Conservation (phyloP, 139 green algal genomes). For the Tetradesmus lagerheimii region DNA sequence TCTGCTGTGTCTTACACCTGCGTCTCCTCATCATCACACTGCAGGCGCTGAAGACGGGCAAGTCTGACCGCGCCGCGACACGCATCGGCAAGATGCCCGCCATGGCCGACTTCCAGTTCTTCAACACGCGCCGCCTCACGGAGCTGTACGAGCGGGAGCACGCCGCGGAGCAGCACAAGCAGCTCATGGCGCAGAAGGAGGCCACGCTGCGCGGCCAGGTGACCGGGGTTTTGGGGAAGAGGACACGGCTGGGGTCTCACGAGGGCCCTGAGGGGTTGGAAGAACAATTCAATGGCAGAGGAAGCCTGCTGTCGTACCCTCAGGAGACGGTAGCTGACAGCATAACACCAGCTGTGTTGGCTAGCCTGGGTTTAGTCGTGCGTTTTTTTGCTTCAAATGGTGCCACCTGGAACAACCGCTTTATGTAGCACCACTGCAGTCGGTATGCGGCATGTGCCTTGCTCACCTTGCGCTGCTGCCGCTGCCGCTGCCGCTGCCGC, state of each 20-base stretch:
- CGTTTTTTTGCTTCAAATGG: too few relatives aligned
- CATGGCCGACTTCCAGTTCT: slow-evolving; percentile 99
- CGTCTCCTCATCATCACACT: neutral
- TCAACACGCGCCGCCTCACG: slow-evolving; percentile 78
- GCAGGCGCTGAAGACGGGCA: slow-evolving; percentile 57
- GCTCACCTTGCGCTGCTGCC: neutral
- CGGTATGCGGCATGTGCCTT: neutral
- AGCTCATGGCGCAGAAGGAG: slow-evolving; percentile 70
- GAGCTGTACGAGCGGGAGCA: slow-evolving; percentile 96
- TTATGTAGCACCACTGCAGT: too few relatives aligned
- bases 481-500: neutral
- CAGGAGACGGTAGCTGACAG: too few relatives aligned
- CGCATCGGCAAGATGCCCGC: slow-evolving; percentile 93
- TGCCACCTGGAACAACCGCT: too few relatives aligned
- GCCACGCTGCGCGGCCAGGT: slow-evolving; percentile 50
- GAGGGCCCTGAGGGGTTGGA: too few relatives aligned
- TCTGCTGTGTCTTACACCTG: neutral
- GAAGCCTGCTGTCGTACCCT: too few relatives aligned
- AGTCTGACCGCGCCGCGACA: slow-evolving; percentile 61
- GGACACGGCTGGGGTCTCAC: neutral
- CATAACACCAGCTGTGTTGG: too few relatives aligned
- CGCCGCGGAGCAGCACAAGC: slow-evolving; percentile 75
- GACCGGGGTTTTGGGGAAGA: too few relatives aligned
- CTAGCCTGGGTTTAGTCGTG: too few relatives aligned
- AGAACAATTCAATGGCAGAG: too few relatives aligned